A percentile compares a stretch with the other conserved stretches of the same genome.
These are phyloP conservation scores for Tylopilus sp. DNA, from an alignment of 1,284 basidiomycete species.

Conservation along the genomic window DNA sequence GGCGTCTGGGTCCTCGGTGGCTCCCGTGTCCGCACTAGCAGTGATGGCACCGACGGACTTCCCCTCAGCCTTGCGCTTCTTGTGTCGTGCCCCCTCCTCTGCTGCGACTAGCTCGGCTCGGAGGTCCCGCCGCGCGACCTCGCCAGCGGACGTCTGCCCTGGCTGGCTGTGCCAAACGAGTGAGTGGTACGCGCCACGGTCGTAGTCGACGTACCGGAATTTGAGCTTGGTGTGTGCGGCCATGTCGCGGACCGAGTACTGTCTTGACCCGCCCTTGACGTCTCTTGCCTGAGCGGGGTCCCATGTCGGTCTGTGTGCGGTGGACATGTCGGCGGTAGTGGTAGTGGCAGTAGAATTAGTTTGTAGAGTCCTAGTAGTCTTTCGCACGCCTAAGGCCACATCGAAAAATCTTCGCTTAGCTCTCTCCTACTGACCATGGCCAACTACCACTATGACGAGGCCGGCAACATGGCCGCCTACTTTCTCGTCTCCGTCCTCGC, in stretches of 20 bases:
- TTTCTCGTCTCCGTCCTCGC: constrained; percentile 85
- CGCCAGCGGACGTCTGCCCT: constrained; percentile 74
- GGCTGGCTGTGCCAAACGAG: constrained; percentile 50
- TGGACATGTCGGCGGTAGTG: constrained; percentile 52
- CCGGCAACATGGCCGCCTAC: constrained; percentile 84
- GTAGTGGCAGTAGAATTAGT: not conserved
- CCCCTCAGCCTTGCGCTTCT: constrained; percentile 87
- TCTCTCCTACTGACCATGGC: constrained; percentile 46
- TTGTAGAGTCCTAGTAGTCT: no score
- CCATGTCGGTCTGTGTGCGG: constrained; percentile 88
- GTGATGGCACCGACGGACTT: constrained; percentile 31
- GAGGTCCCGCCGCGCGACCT: constrained; percentile 77
- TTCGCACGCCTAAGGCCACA: not conserved
- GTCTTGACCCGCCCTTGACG: constrained; percentile 82
- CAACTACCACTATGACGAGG: constrained; percentile 84
- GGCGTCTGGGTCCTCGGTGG: constrained; percentile 57
- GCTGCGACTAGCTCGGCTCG: constrained; percentile 78
- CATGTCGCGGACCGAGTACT: constrained; percentile 87
- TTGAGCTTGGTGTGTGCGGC: constrained; percentile 94
- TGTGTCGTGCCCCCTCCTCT: constrained; percentile 78
- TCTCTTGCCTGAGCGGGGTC: constrained; percentile 83
- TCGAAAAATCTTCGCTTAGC: not conserved
- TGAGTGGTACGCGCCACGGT: not conserved
- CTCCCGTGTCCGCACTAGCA: constrained; percentile 15
- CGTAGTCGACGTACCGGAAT: constrained; percentile 61